Evolutionary conservation across 73 alveolate species (phyloP).

Genomic region (Paramecium primaurelia): DNA sequence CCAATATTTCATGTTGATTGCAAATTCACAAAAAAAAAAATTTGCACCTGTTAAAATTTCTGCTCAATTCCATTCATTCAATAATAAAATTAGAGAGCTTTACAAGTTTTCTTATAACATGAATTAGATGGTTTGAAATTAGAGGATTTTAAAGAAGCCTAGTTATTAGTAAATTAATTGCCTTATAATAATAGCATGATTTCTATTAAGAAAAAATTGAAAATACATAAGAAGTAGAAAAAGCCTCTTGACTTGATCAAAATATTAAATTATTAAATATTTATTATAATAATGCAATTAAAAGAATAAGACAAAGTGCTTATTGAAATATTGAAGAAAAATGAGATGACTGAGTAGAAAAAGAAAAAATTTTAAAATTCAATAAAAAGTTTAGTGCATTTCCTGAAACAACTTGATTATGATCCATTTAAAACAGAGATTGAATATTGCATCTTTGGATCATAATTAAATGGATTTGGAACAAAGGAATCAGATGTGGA

Average conservation of each 20-base stretch:
- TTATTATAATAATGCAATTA: neutral
- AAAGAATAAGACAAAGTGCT: neutral
- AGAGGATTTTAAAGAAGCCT: slow-evolving; percentile 13
- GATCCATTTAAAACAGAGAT: neutral
- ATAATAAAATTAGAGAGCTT: neutral
- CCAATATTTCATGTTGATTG: slow-evolving; percentile 8
- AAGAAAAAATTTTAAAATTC: neutral
- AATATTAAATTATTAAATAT: neutral
- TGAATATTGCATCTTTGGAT: neutral
- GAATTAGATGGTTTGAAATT: neutral
- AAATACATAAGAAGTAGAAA: neutral
- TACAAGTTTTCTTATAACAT: neutral
- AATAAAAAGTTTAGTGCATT: neutral
- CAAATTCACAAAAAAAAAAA: slow-evolving; percentile 9
- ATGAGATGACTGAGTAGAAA: neutral
- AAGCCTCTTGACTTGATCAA: neutral
- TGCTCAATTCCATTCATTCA: neutral
- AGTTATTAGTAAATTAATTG: neutral
- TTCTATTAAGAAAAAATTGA: neutral
- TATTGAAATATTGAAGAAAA: neutral
- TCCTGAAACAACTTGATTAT: neutral
- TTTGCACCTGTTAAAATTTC: neutral
- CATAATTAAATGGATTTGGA: slow-evolving; percentile 1
- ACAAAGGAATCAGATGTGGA: neutral
- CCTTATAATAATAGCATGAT: neutral